A percentile compares a stretch with the other conserved stretches of the same genome.
Evolutionary conservation across 768 basidiomycete genomes (phyloP).

Genomic region (Neoboletus brunneissimus): DNA sequence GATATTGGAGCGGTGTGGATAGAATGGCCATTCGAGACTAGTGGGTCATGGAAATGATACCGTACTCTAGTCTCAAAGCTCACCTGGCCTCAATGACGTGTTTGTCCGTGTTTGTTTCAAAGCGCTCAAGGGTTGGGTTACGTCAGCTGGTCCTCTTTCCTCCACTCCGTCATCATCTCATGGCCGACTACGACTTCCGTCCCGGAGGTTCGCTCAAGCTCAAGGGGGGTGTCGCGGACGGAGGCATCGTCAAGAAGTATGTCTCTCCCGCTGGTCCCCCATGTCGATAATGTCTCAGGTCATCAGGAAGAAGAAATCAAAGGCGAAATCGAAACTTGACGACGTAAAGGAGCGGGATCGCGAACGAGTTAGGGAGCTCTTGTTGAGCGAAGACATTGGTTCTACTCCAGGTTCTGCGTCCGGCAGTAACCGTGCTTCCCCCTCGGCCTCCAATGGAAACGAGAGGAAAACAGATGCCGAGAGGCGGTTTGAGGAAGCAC

Average conservation of each 20-base stretch:
- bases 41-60: conserved; percentile 11
- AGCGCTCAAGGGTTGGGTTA: conserved; percentile 21
- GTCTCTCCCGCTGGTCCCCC: conserved; percentile 20
- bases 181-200: conserved; percentile 84
- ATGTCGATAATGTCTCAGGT: conserved; percentile 7
- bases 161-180: conserved; percentile 31
- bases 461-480: conserved; percentile 83
- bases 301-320: conserved; percentile 78
- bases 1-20: conserved; percentile 64
- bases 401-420: conserved; percentile 43
- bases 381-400: conserved; percentile 47
- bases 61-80: background rate
- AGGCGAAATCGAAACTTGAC: conserved; percentile 61
- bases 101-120: conserved; percentile 26
- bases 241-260: conserved; percentile 82
- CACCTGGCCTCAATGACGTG: conserved; percentile 1
- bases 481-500: conserved; percentile 83
- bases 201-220: conserved; percentile 88
- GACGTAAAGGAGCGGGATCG: conserved; percentile 43
- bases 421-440: conserved; percentile 59
- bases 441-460: conserved; percentile 46
- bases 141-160: conserved; percentile 26
- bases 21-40: conserved; percentile 63
- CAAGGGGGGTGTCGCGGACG: conserved; percentile 77
- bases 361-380: conserved; percentile 46